Evolutionary conservation across 2,329 filamentous ascomycete genomes (phyloP).

Genomic region (Trichothecium sympodiale): DNA sequence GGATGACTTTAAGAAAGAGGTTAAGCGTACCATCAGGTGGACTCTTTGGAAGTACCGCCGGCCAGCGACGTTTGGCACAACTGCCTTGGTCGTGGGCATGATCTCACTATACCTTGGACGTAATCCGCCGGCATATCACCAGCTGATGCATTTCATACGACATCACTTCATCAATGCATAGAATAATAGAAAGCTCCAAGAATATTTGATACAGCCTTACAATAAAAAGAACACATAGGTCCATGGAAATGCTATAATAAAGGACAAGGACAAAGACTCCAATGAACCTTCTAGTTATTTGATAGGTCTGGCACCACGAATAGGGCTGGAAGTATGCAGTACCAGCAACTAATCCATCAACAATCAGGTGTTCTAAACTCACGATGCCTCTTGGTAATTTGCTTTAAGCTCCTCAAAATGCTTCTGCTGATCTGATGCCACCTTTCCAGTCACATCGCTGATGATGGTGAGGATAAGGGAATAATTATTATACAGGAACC

Average conservation of each 20-base stretch:
- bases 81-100: slow-evolving; percentile 56
- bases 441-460: slow-evolving; percentile 60
- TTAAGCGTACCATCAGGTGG: slow-evolving; percentile 30
- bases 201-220: too few species aligned
- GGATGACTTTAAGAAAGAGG: slow-evolving; percentile 35
- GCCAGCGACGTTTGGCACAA: slow-evolving; percentile 48
- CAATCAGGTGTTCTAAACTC: slow-evolving; percentile 1
- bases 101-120: slow-evolving; percentile 58
- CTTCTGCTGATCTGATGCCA: slow-evolving; percentile 62
- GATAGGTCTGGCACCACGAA: too few species aligned
- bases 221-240: too few species aligned
- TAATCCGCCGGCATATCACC: slow-evolving; percentile 20
- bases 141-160: slow-evolving; percentile 9
- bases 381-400: slow-evolving; percentile 37
- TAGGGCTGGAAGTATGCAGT: too few species aligned
- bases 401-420: slow-evolving; percentile 61
- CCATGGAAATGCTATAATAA: too few species aligned
- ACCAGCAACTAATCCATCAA: background rate
- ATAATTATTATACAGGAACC: slow-evolving; percentile 94
- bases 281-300: background rate
- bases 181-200: background rate
- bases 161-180: background rate
- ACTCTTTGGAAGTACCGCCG: slow-evolving; percentile 53
- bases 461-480: slow-evolving; percentile 91
- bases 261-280: slow-evolving; percentile 5